These are phyloP conservation scores for Silybum marianum DNA, from an alignment of 129 eudicot genomes.

Conservation along the genomic window DNA sequence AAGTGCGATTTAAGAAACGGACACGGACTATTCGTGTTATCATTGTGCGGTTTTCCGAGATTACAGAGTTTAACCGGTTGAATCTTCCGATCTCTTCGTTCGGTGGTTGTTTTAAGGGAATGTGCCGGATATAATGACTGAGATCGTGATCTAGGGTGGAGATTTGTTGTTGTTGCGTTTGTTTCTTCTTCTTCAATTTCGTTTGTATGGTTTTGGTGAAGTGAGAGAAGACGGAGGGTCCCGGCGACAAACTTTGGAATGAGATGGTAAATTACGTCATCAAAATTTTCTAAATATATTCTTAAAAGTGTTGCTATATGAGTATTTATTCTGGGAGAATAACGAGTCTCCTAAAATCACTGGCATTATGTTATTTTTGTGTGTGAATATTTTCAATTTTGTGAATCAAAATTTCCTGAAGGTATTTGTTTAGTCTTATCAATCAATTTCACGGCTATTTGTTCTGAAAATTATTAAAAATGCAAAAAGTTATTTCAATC, in stretches of 20 bases:
- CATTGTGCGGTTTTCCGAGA: constrained; percentile 15
- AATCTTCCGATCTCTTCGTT: constrained; percentile 54
- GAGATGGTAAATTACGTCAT: constrained; percentile 57
- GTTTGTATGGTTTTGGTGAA: constrained; percentile 25
- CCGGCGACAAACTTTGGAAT: constrained; percentile 44
- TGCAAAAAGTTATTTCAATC: constrained; percentile 17
- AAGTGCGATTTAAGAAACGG: constrained; percentile 12
- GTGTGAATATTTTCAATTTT: constrained; percentile 6
- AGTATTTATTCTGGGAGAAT: constrained; percentile 2
- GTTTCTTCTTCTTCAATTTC: not conserved
- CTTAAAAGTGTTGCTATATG: not conserved
- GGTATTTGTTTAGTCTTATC: not conserved
- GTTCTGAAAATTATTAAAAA: constrained; percentile 1
- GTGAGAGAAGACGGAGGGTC: constrained; percentile 61
- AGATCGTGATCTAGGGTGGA: constrained; percentile 56
- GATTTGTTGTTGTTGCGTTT: constrained; percentile 33
- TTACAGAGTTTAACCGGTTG: constrained; percentile 26
- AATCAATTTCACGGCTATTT: constrained; percentile 3
- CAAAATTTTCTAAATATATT: not conserved
- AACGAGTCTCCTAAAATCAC: constrained; percentile 21
- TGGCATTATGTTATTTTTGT: constrained; percentile 32
- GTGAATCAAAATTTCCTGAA: not conserved
- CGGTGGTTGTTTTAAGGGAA: constrained; percentile 43
- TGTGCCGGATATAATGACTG: constrained; percentile 48
- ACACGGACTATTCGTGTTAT: constrained; percentile 5